Percentiles rank a stretch among this genome's conserved stretches.
Evolutionary conservation across 1,284 basidiomycete species (phyloP).

Genomic region (Mycena citricolor): DNA sequence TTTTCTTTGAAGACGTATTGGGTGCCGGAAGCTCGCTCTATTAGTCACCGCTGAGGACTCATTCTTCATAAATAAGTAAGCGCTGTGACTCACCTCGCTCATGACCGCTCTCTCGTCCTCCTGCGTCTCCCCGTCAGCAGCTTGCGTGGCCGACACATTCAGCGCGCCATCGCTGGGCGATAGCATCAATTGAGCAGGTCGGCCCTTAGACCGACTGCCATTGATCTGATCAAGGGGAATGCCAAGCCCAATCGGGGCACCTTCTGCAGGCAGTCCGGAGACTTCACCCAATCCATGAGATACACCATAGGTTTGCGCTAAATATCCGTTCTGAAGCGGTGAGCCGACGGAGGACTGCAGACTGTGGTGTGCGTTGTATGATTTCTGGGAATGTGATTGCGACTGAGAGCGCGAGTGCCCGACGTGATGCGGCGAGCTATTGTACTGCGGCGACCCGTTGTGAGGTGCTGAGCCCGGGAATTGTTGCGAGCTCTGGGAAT

Average conservation of each 20-base stretch:
- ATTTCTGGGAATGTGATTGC: slow-evolving; percentile 46
- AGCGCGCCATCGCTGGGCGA: slow-evolving; percentile 64
- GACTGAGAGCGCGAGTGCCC: slow-evolving; percentile 42
- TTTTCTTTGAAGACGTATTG: slow-evolving; percentile 42
- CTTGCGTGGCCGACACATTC: slow-evolving; percentile 37
- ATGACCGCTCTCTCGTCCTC: slow-evolving; percentile 59
- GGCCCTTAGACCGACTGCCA: slow-evolving; percentile 22
- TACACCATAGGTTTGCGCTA: slow-evolving; percentile 27
- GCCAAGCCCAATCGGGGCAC: slow-evolving; percentile 1
- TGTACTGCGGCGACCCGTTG: slow-evolving; percentile 12
- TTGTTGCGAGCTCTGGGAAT: slow-evolving; percentile 18
- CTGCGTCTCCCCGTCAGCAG: slow-evolving; percentile 34
- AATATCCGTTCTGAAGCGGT: slow-evolving; percentile 28
- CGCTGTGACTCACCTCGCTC: slow-evolving; percentile 61
- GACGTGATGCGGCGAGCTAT: too few species aligned
- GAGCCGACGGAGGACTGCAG: slow-evolving; percentile 38
- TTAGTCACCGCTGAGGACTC: slow-evolving; percentile 12
- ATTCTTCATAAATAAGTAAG: neutral
- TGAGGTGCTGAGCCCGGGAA: slow-evolving; percentile 15
- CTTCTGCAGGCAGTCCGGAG: slow-evolving; percentile 22
- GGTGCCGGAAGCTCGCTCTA: slow-evolving; percentile 47
- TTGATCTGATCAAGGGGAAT: slow-evolving; percentile 11
- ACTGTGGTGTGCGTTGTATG: slow-evolving; percentile 37
- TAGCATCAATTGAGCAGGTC: slow-evolving; percentile 42
- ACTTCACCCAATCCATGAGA: slow-evolving; percentile 31